Percentiles rank a stretch among this genome's conserved stretches.
These are phyloP conservation scores for Solanum tarijense DNA, from an alignment of 257 asterid species.

Conservation along the genomic window DNA sequence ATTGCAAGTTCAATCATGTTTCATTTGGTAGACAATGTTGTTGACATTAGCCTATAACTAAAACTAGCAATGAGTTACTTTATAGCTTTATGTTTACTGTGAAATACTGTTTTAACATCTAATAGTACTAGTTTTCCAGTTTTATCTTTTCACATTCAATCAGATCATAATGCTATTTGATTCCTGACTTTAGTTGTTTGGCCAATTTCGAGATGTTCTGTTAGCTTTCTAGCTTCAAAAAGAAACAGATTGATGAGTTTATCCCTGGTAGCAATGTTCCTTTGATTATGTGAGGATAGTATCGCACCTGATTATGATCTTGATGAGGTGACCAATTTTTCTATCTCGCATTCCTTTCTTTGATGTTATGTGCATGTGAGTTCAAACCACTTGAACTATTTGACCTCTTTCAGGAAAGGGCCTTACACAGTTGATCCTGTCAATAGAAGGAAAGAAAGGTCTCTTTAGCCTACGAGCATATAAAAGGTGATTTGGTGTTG, in stretches of 20 bases:
- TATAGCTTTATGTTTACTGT: neutral
- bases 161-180: neutral
- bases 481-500: neutral
- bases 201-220: neutral
- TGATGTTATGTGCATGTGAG: neutral
- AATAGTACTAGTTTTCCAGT: neutral
- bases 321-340: neutral
- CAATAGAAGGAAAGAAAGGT: neutral
- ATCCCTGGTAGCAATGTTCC: neutral
- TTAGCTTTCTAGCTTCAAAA: neutral
- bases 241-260: neutral
- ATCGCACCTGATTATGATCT: neutral
- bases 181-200: neutral
- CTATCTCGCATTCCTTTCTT: neutral
- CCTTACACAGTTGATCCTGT: neutral
- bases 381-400: neutral
- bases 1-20: neutral
- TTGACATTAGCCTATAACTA: neutral
- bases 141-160: neutral
- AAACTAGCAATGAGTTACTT: neutral
- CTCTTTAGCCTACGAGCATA: neutral
- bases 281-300: neutral
- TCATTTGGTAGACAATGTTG: neutral
- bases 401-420: neutral
- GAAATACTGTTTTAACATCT: neutral